phyloP scores from a whole-genome alignment of 2,329 filamentous ascomycete genomes.

The Ophiostoma ulmi region DNA sequence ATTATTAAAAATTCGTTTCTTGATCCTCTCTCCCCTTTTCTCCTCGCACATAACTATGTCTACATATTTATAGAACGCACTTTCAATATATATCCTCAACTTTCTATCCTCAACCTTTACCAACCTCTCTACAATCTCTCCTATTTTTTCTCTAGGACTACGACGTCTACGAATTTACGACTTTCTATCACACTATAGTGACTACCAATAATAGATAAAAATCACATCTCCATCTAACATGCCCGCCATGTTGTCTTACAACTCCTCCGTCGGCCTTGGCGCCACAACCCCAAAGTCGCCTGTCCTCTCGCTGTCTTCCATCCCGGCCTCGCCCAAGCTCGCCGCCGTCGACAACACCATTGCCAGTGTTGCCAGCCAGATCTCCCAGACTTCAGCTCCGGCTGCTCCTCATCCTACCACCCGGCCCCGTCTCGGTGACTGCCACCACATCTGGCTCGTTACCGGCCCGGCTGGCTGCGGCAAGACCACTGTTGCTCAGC shows the following conservation, averaged over 20 bases:
- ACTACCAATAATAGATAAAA: not conserved
- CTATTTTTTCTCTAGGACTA: not conserved
- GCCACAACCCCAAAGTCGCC: slow-evolving; percentile 13
- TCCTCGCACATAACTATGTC: slow-evolving; percentile 5
- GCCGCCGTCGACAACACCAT: not conserved
- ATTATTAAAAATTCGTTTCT: not conserved
- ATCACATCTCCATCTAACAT: not conserved
- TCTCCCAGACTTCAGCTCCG: not conserved
- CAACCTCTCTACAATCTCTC: not conserved
- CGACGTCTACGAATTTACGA: not conserved
- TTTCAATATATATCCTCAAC: slow-evolving; percentile 7
- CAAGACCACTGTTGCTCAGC: slow-evolving; percentile 68
- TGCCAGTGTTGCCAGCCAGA: slow-evolving; percentile 9
- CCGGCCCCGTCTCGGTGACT: not conserved
- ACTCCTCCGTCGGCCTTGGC: slow-evolving; percentile 16
- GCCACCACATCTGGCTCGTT: slow-evolving; percentile 72
- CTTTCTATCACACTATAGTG: not conserved
- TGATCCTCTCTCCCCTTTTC: not conserved
- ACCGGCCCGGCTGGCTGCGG: slow-evolving; percentile 75
- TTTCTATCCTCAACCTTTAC: not conserved
- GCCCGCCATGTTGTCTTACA: slow-evolving; percentile 22
- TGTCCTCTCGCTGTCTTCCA: not conserved
- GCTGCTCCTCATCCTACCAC: not conserved
- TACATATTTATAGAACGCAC: slow-evolving; percentile 8
- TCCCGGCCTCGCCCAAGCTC: slow-evolving; percentile 21